Conservation (phyloP, 1,139 yeast species). For the Saccharomyces hybrid region DNA sequence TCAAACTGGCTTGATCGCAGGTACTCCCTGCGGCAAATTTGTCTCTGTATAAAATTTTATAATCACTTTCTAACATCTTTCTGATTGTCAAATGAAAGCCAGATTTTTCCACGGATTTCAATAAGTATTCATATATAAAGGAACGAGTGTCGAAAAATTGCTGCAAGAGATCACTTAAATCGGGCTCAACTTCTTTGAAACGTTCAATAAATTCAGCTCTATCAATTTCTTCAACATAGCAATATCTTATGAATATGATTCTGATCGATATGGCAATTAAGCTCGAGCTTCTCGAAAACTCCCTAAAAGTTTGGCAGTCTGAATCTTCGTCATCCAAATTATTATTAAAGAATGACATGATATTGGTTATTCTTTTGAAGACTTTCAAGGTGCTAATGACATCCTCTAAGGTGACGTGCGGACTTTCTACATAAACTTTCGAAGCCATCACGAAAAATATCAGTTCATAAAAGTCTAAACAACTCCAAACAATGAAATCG, state of each 20-base stretch:
- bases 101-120: conserved; percentile 21
- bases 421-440: neutral
- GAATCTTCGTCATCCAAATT: conserved; percentile 7
- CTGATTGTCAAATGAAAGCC: conserved; percentile 25
- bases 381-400: neutral
- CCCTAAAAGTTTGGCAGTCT: conserved; percentile 13
- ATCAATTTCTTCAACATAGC: conserved; percentile 10
- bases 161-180: conserved; percentile 11
- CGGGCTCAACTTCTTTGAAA: conserved; percentile 13
- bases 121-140: conserved; percentile 17
- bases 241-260: conserved; percentile 13
- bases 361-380: neutral
- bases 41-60: neutral
- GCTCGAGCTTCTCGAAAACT: conserved; percentile 14
- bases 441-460: neutral
- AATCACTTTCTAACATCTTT: conserved; percentile 18
- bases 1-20: neutral
- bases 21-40: neutral
- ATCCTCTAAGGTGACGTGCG: neutral
- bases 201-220: conserved; percentile 11
- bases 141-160: conserved; percentile 21
- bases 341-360: conserved; percentile 6
- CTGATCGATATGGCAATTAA: conserved; percentile 18
- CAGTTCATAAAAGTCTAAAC: neutral
- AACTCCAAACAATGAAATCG: neutral